phyloP scores from a whole-genome alignment of 257 asterid genomes.

The Solanum piurae region DNA sequence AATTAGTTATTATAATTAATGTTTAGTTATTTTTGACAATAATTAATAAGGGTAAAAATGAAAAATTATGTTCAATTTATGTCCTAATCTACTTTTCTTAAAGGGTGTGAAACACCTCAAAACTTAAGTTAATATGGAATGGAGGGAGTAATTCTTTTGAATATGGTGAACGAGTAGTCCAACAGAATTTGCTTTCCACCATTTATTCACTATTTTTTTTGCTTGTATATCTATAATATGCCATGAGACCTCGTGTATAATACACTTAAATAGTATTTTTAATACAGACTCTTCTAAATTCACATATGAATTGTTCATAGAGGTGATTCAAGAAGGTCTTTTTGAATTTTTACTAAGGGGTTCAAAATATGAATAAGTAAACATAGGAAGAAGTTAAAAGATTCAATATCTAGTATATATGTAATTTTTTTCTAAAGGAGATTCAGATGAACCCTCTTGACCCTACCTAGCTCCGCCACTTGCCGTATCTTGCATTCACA shows the following conservation, averaged over 20 bases:
- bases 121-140: too few species aligned
- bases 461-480: background rate
- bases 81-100: too few species aligned
- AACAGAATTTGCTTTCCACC: background rate
- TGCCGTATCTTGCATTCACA: background rate
- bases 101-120: too few species aligned
- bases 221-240: background rate
- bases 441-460: background rate
- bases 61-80: too few species aligned
- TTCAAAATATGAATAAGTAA: too few species aligned
- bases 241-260: background rate
- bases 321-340: background rate
- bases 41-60: too few species aligned
- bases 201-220: background rate
- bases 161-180: background rate
- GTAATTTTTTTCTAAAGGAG: background rate
- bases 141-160: background rate
- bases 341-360: background rate
- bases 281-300: background rate
- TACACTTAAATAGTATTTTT: background rate
- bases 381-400: background rate
- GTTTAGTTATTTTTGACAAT: too few species aligned
- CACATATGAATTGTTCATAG: background rate
- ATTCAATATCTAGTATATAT: too few species aligned
- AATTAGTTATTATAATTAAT: too few species aligned